Percentiles rank a stretch among this genome's conserved stretches.
Evolutionary conservation across 257 asterid genomes (phyloP).

Genomic region (Phtheirospermum japonicum): DNA sequence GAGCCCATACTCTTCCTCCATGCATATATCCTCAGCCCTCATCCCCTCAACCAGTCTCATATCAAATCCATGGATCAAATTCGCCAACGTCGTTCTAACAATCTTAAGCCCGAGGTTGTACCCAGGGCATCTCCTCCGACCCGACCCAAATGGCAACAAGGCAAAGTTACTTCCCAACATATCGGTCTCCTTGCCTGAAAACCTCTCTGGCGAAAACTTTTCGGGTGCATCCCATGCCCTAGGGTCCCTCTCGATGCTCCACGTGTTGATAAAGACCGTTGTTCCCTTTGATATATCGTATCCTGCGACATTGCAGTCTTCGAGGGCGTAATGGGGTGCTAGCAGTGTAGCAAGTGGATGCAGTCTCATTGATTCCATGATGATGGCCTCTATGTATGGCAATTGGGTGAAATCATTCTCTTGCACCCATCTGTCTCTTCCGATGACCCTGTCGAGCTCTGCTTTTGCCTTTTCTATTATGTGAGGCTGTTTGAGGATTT

Average conservation of each 20-base stretch:
- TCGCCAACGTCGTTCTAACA: conserved; percentile 33
- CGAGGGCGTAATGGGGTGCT: conserved; percentile 27
- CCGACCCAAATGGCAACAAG: conserved; percentile 33
- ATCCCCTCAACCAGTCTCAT: conserved; percentile 24
- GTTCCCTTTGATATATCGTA: conserved; percentile 31
- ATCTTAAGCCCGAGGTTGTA: conserved; percentile 28
- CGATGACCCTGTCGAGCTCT: conserved; percentile 37
- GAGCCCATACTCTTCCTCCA: conserved; percentile 37
- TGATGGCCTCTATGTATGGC: conserved; percentile 37
- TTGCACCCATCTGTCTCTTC: conserved; percentile 40
- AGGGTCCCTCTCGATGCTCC: conserved; percentile 35
- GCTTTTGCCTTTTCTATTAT: conserved; percentile 31
- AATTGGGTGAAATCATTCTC: conserved; percentile 33
- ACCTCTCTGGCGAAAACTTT: conserved; percentile 36
- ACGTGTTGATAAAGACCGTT: conserved; percentile 24
- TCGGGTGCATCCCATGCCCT: conserved; percentile 29
- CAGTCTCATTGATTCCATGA: conserved; percentile 37
- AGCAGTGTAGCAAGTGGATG: conserved; percentile 35
- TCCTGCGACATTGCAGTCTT: conserved; percentile 32
- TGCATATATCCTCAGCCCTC: conserved; percentile 26
- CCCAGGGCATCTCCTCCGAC: conserved; percentile 30
- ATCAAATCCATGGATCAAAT: conserved; percentile 41
- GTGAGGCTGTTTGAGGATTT: conserved; percentile 30
- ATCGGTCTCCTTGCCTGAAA: conserved; percentile 28
- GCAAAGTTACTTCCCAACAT: conserved; percentile 28